phyloP scores from a whole-genome alignment of 2,329 filamentous ascomycete species.

The Xylaria sp. region DNA sequence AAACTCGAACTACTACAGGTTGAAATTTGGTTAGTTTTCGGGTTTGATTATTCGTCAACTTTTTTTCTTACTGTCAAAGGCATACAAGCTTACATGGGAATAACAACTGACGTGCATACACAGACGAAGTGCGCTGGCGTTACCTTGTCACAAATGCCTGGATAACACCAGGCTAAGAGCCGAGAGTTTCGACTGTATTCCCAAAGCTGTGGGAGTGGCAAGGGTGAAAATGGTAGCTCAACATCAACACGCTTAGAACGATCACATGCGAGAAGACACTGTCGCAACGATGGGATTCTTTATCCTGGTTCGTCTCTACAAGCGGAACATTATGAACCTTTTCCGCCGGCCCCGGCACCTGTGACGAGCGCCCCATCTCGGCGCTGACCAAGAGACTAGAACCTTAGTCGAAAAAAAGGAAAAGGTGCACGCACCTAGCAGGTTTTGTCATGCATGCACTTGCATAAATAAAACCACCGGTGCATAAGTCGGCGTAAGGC shows the following conservation, averaged over 20 bases:
- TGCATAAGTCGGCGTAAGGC: background rate
- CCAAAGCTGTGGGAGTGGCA: background rate
- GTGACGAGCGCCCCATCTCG: conserved; percentile 11
- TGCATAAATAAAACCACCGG: too few species aligned
- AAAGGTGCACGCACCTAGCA: conserved; percentile 1
- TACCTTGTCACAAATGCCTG: background rate
- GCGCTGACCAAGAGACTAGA: conserved; percentile 17
- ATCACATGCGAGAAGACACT: background rate
- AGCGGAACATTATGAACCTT: background rate
- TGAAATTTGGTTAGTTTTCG: background rate
- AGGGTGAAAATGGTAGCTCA: background rate
- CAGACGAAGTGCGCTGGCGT: conserved; percentile 2
- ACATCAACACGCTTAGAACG: background rate
- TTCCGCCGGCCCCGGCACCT: conserved; percentile 10
- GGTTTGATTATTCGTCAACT: background rate
- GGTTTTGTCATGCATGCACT: background rate
- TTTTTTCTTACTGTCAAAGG: background rate
- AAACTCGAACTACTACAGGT: background rate
- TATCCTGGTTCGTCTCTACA: background rate
- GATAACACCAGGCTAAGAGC: background rate
- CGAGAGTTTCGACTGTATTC: background rate
- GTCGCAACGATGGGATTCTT: background rate
- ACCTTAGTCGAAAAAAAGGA: background rate
- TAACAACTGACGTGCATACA: conserved; percentile 15
- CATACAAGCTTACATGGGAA: background rate